Percentiles rank a stretch among this genome's conserved stretches.
These are phyloP conservation scores for Ambispora gerdemannii DNA, from an alignment of 192 early-diverging fungal species.

Conservation along the genomic window DNA sequence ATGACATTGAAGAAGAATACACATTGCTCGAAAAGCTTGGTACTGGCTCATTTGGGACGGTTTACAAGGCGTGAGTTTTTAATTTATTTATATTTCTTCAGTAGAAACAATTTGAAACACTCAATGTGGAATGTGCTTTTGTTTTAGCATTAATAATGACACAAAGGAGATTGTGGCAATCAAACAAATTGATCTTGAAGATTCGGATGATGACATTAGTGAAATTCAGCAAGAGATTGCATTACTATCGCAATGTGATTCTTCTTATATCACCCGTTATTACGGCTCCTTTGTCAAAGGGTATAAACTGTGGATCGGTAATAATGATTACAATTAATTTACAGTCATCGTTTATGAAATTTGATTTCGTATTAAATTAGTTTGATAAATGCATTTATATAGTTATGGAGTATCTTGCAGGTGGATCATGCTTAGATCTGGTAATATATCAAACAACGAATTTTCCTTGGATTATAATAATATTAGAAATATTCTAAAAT, in stretches of 20 bases:
- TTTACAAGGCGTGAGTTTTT: constrained; percentile 51
- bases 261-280: constrained; percentile 47
- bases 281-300: constrained; percentile 50
- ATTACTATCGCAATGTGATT: constrained; percentile 48
- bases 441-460: constrained; percentile 17
- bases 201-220: constrained; percentile 51
- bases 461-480: background rate
- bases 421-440: constrained; percentile 52
- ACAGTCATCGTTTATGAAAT: background rate
- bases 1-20: too few species aligned
- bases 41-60: constrained; percentile 52
- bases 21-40: constrained; percentile 50
- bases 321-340: background rate
- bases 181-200: constrained; percentile 52
- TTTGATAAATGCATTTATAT: background rate
- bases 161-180: constrained; percentile 47
- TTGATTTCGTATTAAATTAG: background rate
- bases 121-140: background rate
- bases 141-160: constrained; percentile 45
- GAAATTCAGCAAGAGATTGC: constrained; percentile 55
- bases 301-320: constrained; percentile 54
- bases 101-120: background rate
- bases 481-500: constrained; percentile 1
- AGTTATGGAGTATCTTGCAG: constrained; percentile 54
- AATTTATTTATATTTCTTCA: background rate